Base-by-base conservation (phyloP, 2,329 filamentous ascomycete genomes). In the Cephalotrichum gorgonifer region DNA sequence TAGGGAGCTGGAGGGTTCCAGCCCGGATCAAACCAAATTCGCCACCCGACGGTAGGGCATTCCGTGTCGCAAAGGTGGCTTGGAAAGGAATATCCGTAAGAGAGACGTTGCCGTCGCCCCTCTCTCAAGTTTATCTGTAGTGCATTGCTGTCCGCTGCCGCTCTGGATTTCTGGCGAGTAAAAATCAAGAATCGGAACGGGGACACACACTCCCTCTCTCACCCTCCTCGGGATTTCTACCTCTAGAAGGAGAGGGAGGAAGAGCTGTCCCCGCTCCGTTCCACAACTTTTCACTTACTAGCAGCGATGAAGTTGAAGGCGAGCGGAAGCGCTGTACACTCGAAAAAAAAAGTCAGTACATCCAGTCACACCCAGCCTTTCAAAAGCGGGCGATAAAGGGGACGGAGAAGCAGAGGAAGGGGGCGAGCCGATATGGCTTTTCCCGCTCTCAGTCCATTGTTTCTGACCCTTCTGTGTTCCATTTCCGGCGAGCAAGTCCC, bases 261-360 rank as follows among this genome's bases (percentile, higher is more conserved):
- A n/a, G n/a, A n/a, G n/a, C n/a, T n/a, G 45, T 47, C 27, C 23
- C 14, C 23, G 17, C 25, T 25, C 23, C 23, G 31, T 28, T 41
- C 31, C 33, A 11, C 33, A 31, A 17, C 25, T 63, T 64, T 66
- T 66, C 68, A 91, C 87, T 91, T 81, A 93, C 87, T 86, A 73
- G 86, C 88, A 66, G 87, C 87, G 71, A 93, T 86, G 73, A 93
- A 93, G 71, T 93, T 93, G 63, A 93, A 75, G 65, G 87, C 86
- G 67, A 93, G 72, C 58, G 87, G 87, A 55, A 88, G 70, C 56
- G 85, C 87, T 93, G 59, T 52, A 57, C n/a, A n/a, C n/a, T n/a
- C n/a, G n/a, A n/a, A n/a, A n/a, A n/a, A n/a, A n/a, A n/a, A n/a
- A n/a, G n/a, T n/a, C n/a, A n/a, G n/a, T n/a, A n/a, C n/a, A n/a